Evolutionary conservation across 1,139 yeast species (phyloP).

Genomic region (Zhuliangozyma parablackwelliae): DNA sequence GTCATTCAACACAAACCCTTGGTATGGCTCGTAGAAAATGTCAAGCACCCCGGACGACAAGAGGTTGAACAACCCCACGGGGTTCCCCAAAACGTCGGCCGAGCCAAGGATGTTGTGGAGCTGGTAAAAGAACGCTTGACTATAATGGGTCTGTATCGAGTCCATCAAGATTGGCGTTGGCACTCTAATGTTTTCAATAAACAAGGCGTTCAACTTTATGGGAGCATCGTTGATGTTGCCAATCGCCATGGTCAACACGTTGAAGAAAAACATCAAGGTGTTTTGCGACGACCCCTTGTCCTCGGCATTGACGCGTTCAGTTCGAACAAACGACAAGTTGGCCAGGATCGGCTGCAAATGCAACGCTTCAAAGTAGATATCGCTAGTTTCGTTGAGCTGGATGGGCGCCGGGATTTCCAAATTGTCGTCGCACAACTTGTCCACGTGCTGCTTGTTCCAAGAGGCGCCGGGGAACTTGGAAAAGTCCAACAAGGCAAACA

Average conservation of each 20-base stretch:
- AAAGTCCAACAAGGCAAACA: constrained; percentile 79
- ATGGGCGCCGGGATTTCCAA: constrained; percentile 70
- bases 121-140: constrained; percentile 89
- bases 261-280: constrained; percentile 69
- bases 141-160: constrained; percentile 78
- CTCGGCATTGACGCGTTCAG: constrained; percentile 68
- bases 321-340: constrained; percentile 86
- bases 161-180: constrained; percentile 72
- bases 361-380: constrained; percentile 85
- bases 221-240: constrained; percentile 98
- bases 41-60: constrained; percentile 94
- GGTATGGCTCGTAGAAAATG: constrained; percentile 94
- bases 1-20: constrained; percentile 90
- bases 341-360: constrained; percentile 89
- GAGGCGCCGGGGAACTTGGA: constrained; percentile 67
- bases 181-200: constrained; percentile 84
- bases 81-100: constrained; percentile 94
- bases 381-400: constrained; percentile 55
- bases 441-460: constrained; percentile 51
- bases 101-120: constrained; percentile 91
- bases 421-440: constrained; percentile 58
- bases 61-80: constrained; percentile 92
- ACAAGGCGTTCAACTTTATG: constrained; percentile 77
- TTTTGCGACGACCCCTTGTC: constrained; percentile 58
- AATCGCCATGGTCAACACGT: constrained; percentile 91